Percentiles rank a stretch among this genome's conserved stretches.
These are phyloP conservation scores for Posidonia oceanica DNA, from an alignment of 116 monocot species.

Conservation along the genomic window DNA sequence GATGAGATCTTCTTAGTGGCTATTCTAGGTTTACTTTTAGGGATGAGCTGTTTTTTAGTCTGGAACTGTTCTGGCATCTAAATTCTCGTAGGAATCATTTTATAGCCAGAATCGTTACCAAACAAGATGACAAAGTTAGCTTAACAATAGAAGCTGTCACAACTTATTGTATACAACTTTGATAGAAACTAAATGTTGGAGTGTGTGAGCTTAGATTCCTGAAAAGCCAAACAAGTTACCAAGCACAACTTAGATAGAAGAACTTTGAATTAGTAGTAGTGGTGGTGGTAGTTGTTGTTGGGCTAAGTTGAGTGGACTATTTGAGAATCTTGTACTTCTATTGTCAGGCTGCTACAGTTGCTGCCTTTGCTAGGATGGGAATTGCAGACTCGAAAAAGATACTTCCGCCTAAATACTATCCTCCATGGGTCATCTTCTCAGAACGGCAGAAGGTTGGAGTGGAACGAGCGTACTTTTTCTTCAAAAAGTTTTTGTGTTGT, in stretches of 20 bases:
- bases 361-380: conserved; percentile 84
- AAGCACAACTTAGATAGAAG: not conserved
- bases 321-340: not conserved
- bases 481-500: not conserved
- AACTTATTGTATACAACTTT: no score
- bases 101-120: no score
- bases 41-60: not conserved
- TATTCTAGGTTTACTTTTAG: no score
- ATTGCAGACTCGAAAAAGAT: conserved; percentile 81
- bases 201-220: no score
- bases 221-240: no score
- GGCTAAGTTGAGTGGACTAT: not conserved
- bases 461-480: not conserved
- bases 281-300: not conserved
- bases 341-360: conserved; percentile 65
- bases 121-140: no score
- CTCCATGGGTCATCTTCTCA: conserved; percentile 91
- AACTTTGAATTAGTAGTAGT: not conserved
- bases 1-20: not conserved
- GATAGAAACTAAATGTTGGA: no score
- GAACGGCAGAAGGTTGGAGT: conserved; percentile 70
- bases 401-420: conserved; percentile 67
- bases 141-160: no score
- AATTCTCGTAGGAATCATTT: no score
- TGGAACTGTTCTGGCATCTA: no score